Evolutionary conservation across 768 basidiomycete genomes (phyloP).

Genomic region (Tricholoma matsutake): DNA sequence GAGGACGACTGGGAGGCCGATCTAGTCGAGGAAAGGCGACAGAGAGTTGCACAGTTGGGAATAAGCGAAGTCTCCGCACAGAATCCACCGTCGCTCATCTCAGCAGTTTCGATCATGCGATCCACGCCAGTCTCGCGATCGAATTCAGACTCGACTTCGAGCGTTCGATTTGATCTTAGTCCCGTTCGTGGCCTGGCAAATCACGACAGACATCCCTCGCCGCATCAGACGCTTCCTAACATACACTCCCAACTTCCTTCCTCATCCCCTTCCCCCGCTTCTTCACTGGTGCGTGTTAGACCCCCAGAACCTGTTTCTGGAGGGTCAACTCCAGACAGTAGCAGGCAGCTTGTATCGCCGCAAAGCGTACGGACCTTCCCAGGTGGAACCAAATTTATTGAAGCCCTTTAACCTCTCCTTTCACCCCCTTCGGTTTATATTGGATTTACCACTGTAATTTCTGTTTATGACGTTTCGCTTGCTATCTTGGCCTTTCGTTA

Average conservation of each 20-base stretch:
- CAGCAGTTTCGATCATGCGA: constrained; percentile 4
- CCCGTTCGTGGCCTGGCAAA: constrained; percentile 20
- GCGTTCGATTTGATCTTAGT: constrained; percentile 26
- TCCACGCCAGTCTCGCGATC: constrained; percentile 20
- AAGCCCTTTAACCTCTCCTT: constrained; percentile 28
- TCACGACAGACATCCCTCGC: constrained; percentile 20
- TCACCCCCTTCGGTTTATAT: background rate
- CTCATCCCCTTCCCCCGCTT: constrained; percentile 28
- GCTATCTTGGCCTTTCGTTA: background rate
- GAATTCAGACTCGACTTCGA: constrained; percentile 27
- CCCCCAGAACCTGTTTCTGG: constrained; percentile 16
- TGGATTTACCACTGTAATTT: background rate
- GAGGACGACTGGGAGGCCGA: constrained; percentile 46
- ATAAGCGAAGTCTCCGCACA: constrained; percentile 4
- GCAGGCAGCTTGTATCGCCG: constrained; percentile 14
- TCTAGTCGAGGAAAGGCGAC: constrained; percentile 10
- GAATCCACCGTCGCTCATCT: constrained; percentile 5
- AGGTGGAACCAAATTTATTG: constrained; percentile 50
- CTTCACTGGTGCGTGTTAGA: constrained; percentile 21
- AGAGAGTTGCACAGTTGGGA: background rate
- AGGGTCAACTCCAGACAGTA: background rate
- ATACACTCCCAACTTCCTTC: constrained; percentile 26
- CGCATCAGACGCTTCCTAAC: constrained; percentile 23
- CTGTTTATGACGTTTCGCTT: background rate
- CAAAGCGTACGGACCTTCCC: constrained; percentile 33